A percentile compares a stretch with the other conserved stretches of the same genome.
Conservation (phyloP, 169 alveolate species). For the Theileria orientalis region DNA sequence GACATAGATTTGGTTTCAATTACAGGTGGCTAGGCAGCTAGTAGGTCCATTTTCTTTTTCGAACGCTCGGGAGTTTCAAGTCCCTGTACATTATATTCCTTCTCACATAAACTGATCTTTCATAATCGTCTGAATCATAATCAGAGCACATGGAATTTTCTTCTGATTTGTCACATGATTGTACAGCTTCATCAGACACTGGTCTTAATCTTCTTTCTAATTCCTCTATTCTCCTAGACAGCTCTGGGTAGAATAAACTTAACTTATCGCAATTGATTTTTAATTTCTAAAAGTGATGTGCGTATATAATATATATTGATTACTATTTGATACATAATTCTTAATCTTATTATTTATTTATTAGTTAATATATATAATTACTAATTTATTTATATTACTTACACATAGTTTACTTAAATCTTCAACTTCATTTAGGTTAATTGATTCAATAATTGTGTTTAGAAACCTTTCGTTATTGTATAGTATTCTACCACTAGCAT, state of each 20-base stretch:
- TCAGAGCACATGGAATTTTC: too few species aligned
- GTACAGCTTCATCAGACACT: too few species aligned
- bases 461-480: slow-evolving; percentile 24
- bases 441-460: slow-evolving; percentile 24
- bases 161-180: too few species aligned
- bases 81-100: not conserved
- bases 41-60: slow-evolving; percentile 62
- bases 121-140: too few species aligned
- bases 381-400: not conserved
- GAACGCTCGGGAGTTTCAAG: slow-evolving; percentile 23
- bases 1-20: slow-evolving; percentile 60
- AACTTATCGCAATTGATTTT: slow-evolving; percentile 35
- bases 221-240: slow-evolving; percentile 7
- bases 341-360: not conserved
- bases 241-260: slow-evolving; percentile 49
- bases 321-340: not conserved
- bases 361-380: not conserved
- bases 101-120: slow-evolving; percentile 5
- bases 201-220: not conserved
- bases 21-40: slow-evolving; percentile 65
- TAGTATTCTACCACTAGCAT: slow-evolving; percentile 34
- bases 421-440: slow-evolving; percentile 43
- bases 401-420: slow-evolving; percentile 28
- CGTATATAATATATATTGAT: not conserved
- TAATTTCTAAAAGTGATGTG: slow-evolving; percentile 31